Conservation (phyloP, 2,329 filamentous ascomycete species). For the Plectosphaerella sp. region DNA sequence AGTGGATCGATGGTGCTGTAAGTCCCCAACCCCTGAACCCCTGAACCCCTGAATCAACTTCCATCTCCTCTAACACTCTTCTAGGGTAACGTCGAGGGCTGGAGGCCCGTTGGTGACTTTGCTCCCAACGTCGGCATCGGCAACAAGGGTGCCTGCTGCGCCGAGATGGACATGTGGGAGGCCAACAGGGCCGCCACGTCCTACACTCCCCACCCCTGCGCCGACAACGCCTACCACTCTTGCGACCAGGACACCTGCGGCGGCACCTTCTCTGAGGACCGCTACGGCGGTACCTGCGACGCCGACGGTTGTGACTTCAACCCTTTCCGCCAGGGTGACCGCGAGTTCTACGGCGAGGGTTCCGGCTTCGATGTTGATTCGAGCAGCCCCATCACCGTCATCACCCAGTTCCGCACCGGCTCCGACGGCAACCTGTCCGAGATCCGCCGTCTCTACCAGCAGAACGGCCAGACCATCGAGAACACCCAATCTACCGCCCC, state of each 20-base stretch:
- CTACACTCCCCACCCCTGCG: slow-evolving; percentile 63
- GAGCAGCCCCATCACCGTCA: slow-evolving; percentile 56
- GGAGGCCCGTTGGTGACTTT: slow-evolving; percentile 21
- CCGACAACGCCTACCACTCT: slow-evolving; percentile 38
- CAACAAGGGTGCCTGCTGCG: slow-evolving; percentile 50
- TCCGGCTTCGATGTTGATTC: slow-evolving; percentile 54
- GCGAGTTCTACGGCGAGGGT: slow-evolving; percentile 54
- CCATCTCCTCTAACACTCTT: background rate
- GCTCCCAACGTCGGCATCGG: slow-evolving; percentile 45
- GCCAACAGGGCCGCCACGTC: slow-evolving; percentile 62
- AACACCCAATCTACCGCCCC: slow-evolving; percentile 42
- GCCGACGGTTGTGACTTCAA: slow-evolving; percentile 70
- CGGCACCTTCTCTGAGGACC: slow-evolving; percentile 45
- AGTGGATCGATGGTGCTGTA: slow-evolving; percentile 50
- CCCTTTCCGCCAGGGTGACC: slow-evolving; percentile 61
- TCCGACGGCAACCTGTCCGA: slow-evolving; percentile 49
- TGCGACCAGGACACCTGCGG: slow-evolving; percentile 50
- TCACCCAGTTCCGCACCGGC: slow-evolving; percentile 56
- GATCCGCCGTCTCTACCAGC: slow-evolving; percentile 62
- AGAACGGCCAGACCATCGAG: slow-evolving; percentile 54
- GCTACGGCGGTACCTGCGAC: slow-evolving; percentile 61
- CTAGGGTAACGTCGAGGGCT: slow-evolving; percentile 47
- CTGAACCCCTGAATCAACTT: background rate
- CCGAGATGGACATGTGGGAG: slow-evolving; percentile 61
- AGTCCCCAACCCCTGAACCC: background rate